A percentile compares a stretch with the other conserved stretches of the same genome.
These are phyloP conservation scores for Nyssa sinensis DNA, from an alignment of 148 eudicot species.

Conservation along the genomic window DNA sequence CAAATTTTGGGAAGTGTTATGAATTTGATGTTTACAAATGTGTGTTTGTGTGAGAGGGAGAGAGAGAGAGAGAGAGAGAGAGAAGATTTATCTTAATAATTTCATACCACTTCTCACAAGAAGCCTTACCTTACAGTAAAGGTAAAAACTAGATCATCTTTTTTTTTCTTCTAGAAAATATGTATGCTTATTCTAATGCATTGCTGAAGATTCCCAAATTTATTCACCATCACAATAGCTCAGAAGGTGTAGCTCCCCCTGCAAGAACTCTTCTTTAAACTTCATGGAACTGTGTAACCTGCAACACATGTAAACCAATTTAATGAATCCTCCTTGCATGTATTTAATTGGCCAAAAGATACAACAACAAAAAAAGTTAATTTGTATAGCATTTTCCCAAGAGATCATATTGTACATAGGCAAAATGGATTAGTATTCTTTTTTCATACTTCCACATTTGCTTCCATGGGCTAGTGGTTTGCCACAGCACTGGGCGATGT, in stretches of 20 bases:
- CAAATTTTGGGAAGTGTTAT: too few relatives aligned
- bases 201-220: not conserved
- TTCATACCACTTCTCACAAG: not conserved
- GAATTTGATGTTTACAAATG: too few relatives aligned
- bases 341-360: not conserved
- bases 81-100: not conserved
- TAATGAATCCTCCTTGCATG: not conserved
- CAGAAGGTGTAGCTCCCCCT: not conserved
- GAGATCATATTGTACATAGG: too few relatives aligned
- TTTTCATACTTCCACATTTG: slow-evolving; percentile 54
- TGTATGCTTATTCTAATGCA: too few relatives aligned
- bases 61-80: not conserved
- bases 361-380: not conserved
- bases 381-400: not conserved
- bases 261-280: not conserved
- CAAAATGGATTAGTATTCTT: too few relatives aligned
- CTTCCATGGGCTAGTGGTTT: slow-evolving; percentile 42
- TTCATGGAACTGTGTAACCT: slow-evolving; percentile 29
- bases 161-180: too few relatives aligned
- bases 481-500: slow-evolving; percentile 43
- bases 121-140: too few relatives aligned
- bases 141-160: not conserved
- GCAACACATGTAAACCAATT: slow-evolving; percentile 3
- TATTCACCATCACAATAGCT: not conserved
- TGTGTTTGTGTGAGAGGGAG: too few relatives aligned